Conservation (phyloP, 2,329 filamentous ascomycete genomes). For the Phyllosticta paracitricarpa region DNA sequence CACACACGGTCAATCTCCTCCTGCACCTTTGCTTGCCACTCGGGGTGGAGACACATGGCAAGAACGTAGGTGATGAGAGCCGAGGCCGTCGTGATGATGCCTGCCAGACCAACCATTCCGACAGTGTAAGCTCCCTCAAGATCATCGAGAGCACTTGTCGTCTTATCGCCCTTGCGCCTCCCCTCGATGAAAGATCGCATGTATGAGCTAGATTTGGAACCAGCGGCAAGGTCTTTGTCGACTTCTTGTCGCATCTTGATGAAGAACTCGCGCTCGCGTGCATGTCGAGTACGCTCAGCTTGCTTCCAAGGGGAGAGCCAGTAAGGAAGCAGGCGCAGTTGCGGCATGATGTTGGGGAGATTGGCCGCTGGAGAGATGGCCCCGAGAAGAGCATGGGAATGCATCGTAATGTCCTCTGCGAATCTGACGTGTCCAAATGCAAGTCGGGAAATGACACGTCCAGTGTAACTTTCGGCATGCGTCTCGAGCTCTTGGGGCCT, state of each 20-base stretch:
- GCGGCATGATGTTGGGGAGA: slow-evolving; percentile 8
- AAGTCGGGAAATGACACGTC: slow-evolving; percentile 1
- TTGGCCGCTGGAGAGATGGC: slow-evolving; percentile 7
- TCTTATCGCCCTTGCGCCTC: not conserved
- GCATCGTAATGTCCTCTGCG: not conserved
- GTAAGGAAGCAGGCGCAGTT: not conserved
- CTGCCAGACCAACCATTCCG: slow-evolving; percentile 9
- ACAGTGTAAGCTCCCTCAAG: slow-evolving; percentile 5
- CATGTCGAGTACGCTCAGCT: not conserved
- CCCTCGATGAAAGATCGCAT: slow-evolving; percentile 1
- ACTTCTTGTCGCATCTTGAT: not conserved
- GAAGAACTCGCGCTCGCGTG: slow-evolving; percentile 7
- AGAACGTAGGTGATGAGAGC: slow-evolving; percentile 14
- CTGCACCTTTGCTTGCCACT: slow-evolving; percentile 13
- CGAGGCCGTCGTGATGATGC: slow-evolving; percentile 12
- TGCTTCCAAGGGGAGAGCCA: slow-evolving; percentile 8
- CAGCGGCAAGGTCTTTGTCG: not conserved
- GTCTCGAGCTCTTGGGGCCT: not conserved
- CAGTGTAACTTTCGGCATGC: slow-evolving; percentile 3
- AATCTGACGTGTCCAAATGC: not conserved
- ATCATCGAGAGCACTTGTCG: not conserved
- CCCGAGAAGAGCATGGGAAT: slow-evolving; percentile 2
- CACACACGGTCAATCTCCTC: slow-evolving; percentile 17
- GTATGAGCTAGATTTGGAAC: not conserved
- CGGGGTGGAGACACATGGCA: slow-evolving; percentile 13